Base-by-base conservation (phyloP, 2,329 filamentous ascomycete genomes). In the Teratosphaeria gauchensis region DNA sequence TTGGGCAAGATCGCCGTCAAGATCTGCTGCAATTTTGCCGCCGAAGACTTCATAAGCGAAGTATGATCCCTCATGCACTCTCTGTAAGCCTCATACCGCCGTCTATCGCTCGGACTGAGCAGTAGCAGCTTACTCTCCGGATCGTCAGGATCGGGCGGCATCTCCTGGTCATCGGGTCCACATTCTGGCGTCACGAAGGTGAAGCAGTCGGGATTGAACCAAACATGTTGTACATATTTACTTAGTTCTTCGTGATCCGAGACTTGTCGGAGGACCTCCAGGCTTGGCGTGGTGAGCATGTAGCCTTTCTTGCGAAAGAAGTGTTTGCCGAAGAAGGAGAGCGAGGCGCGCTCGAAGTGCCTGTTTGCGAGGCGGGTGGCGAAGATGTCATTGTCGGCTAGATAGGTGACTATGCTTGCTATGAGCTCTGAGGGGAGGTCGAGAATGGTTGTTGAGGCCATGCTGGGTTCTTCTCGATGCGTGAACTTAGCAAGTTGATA, bases 231-330 rank as follows among this genome's bases (percentile, higher is more conserved):
- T 11, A 68, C 63, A 54, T 66, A 64, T 7, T 65, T 63, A 3
- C 60, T 46, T 2, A 71, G 62, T n/a, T 65, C 61, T 19, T 63
- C 31, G 48, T 71, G 66, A 1, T 60, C 51, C 3, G 67, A 60
- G 30, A 71, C 63, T 1, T 54, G 30, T 24, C 61, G 54, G 1
- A 71, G 59, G 6, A 68, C 64, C 8, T 60, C 33, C 4, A 71
- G 57, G 33, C 64, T 65, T 1, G 58, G 55, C 14, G 59, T 63
- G 3, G 66, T 68, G 59, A 71, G 61, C 59, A 71, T 63, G 58
- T 64, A 71, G 31, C 69, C 69, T 58, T 66, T 70, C 59, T 71
- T 71, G 30, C 69, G 65, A 55, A 71, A 71, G 63, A 64, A 70
- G 14, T 63, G 64, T 52, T 64, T 63, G 28, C 63, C 68, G 54